Percentiles rank a stretch among this genome's conserved stretches.
These are phyloP conservation scores for Vigna unguiculata DNA, from an alignment of 306 rosid species.

Conservation along the genomic window DNA sequence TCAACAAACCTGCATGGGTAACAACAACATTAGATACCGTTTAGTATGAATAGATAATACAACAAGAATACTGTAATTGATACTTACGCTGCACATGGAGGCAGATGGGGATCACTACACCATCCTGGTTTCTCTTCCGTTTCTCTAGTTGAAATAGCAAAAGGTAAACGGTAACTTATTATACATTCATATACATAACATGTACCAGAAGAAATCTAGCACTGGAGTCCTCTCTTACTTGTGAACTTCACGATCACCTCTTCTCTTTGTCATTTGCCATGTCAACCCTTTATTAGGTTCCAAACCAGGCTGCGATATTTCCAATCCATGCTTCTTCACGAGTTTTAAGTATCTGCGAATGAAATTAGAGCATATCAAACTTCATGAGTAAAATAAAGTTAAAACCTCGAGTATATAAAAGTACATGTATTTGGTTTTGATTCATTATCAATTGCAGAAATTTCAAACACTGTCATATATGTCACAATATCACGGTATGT, in stretches of 20 bases:
- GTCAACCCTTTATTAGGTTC: slow-evolving; percentile 90
- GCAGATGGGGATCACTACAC: slow-evolving; percentile 93
- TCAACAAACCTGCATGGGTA: slow-evolving; percentile 79
- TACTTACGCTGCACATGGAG: slow-evolving; percentile 98
- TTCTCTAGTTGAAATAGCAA: slow-evolving; percentile 53
- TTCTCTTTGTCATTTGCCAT: slow-evolving; percentile 98
- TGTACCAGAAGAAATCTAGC: slow-evolving; percentile 22
- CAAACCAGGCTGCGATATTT: slow-evolving; percentile 98
- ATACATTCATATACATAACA: slow-evolving; percentile 23
- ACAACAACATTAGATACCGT: slow-evolving; percentile 32
- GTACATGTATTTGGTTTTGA: slow-evolving; percentile 15
- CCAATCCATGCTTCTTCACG: slow-evolving; percentile 92
- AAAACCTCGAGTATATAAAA: slow-evolving; percentile 22
- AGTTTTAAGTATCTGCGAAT: slow-evolving; percentile 73
- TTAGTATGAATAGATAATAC: neutral
- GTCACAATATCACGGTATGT: too few relatives aligned
- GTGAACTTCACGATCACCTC: slow-evolving; percentile 94
- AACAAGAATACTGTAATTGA: slow-evolving; percentile 11
- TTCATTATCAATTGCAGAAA: neutral
- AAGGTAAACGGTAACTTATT: slow-evolving; percentile 3
- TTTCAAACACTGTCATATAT: slow-evolving; percentile 20
- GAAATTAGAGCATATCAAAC: slow-evolving; percentile 34
- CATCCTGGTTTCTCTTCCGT: slow-evolving; percentile 95
- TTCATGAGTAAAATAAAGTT: slow-evolving; percentile 20
- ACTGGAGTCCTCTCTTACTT: slow-evolving; percentile 63